Evolutionary conservation across 768 basidiomycete genomes (phyloP).

Genomic region (Russula lepida): DNA sequence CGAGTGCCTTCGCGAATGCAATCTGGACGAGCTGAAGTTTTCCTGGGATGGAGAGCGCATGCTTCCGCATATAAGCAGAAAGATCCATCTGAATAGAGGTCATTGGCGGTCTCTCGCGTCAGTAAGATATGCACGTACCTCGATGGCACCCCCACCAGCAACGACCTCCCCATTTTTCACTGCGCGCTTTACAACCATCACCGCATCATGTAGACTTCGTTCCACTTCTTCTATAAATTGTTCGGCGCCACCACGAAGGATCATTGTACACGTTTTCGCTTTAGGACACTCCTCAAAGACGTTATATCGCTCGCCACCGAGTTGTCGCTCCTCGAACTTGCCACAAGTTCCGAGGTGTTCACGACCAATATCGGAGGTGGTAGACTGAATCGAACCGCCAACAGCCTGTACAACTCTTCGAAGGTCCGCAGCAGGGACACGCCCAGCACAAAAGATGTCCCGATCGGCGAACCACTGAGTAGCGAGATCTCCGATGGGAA

Average conservation of each 20-base stretch:
- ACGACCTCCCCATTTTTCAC: constrained; percentile 94
- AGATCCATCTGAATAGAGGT: constrained; percentile 73
- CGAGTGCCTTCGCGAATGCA: constrained; percentile 95
- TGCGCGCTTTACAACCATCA: constrained; percentile 99
- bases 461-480: constrained; percentile 99
- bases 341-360: constrained; percentile 96
- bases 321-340: constrained; percentile 86
- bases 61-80: constrained; percentile 85
- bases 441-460: constrained; percentile 97
- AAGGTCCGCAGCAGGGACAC: constrained; percentile 83
- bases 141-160: constrained; percentile 94
- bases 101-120: not conserved
- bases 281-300: constrained; percentile 88
- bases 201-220: constrained; percentile 93
- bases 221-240: constrained; percentile 99
- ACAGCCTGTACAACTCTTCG: constrained; percentile 93
- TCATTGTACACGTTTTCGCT: constrained; percentile 90
- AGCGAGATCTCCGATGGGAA: constrained; percentile 96
- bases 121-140: constrained; percentile 42
- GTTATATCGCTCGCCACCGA: constrained; percentile 95
- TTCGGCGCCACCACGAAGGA: constrained; percentile 93
- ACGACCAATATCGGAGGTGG: constrained; percentile 82
- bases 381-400: constrained; percentile 91
- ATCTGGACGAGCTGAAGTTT: constrained; percentile 90
- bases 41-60: constrained; percentile 88